phyloP scores from a whole-genome alignment of 2,329 filamentous ascomycete genomes.

The Paracoccidioides lutzii region DNA sequence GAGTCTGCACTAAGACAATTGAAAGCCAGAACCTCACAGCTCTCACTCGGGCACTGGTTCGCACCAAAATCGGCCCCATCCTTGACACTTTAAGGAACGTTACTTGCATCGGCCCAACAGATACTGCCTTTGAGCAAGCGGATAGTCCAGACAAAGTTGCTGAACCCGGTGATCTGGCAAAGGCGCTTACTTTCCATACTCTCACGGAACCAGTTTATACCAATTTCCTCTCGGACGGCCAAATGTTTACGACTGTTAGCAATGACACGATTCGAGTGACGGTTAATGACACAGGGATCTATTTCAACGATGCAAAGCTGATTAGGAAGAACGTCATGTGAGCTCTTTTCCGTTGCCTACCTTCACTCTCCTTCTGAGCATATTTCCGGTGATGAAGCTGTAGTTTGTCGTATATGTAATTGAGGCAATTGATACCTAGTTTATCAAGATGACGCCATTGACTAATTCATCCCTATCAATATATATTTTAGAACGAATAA shows the following conservation, averaged over 20 bases:
- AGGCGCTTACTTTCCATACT: slow-evolving; percentile 7
- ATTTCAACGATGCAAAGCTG: slow-evolving; percentile 7
- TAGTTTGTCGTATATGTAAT: neutral
- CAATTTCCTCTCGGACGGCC: slow-evolving; percentile 4
- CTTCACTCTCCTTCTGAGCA: neutral
- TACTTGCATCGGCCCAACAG: slow-evolving; percentile 5
- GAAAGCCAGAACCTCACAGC: slow-evolving; percentile 2
- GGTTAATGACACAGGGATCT: slow-evolving; percentile 5
- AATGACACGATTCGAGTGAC: slow-evolving; percentile 6
- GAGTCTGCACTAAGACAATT: slow-evolving; percentile 4
- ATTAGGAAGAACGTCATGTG: slow-evolving; percentile 5
- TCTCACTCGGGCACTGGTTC: slow-evolving; percentile 1
- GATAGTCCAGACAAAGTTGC: slow-evolving; percentile 4
- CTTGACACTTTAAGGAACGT: slow-evolving; percentile 6
- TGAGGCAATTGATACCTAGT: neutral
- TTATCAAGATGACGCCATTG: neutral
- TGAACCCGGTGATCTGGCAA: neutral
- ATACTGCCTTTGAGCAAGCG: slow-evolving; percentile 2
- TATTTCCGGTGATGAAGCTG: neutral
- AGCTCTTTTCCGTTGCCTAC: neutral
- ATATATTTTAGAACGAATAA: neutral
- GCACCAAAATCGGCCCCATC: neutral
- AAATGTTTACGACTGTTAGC: slow-evolving; percentile 6
- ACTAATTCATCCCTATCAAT: neutral
- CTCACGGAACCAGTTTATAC: slow-evolving; percentile 6